Conservation (phyloP, 164 flowering plant species). For the Vitis cinerea region DNA sequence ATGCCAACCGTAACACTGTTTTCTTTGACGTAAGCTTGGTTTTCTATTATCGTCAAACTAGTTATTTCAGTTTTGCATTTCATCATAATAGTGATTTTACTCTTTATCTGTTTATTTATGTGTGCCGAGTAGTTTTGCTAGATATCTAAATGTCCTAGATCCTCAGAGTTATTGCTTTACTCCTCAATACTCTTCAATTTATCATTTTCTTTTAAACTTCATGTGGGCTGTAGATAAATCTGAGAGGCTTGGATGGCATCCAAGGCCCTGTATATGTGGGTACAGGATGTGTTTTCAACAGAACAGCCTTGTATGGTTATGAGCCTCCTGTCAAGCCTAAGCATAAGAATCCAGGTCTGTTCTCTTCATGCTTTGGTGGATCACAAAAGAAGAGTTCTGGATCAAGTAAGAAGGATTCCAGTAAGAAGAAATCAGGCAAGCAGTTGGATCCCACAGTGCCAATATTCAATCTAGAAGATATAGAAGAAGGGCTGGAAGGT, state of each 20-base stretch:
- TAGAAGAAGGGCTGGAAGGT: constrained; percentile 33
- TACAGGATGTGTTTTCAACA: constrained; percentile 32
- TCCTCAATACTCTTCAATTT: not conserved
- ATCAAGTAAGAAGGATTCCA: constrained; percentile 21
- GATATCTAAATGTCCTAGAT: too few relatives aligned
- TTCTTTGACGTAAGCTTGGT: constrained; percentile 27
- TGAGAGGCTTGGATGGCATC: constrained; percentile 29
- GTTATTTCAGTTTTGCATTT: not conserved
- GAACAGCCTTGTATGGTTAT: constrained; percentile 31
- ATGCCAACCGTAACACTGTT: constrained; percentile 31
- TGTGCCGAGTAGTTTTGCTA: too few relatives aligned
- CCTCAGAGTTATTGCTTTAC: too few relatives aligned
- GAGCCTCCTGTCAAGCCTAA: constrained; percentile 30
- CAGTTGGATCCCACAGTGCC: constrained; percentile 27
- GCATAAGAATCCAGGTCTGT: constrained; percentile 18
- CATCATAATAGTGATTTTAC: too few relatives aligned
- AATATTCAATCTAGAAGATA: constrained; percentile 26
- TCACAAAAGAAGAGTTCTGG: constrained; percentile 19
- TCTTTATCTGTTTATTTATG: too few relatives aligned
- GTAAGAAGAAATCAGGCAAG: constrained; percentile 25
- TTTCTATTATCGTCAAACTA: not conserved
- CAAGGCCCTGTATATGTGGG: constrained; percentile 41
- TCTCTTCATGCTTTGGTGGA: constrained; percentile 23
- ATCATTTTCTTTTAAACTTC: not conserved
- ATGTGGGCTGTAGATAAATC: constrained; percentile 16